Base-by-base conservation (phyloP, 1,139 yeast species). In the Nadsonia commutata region DNA sequence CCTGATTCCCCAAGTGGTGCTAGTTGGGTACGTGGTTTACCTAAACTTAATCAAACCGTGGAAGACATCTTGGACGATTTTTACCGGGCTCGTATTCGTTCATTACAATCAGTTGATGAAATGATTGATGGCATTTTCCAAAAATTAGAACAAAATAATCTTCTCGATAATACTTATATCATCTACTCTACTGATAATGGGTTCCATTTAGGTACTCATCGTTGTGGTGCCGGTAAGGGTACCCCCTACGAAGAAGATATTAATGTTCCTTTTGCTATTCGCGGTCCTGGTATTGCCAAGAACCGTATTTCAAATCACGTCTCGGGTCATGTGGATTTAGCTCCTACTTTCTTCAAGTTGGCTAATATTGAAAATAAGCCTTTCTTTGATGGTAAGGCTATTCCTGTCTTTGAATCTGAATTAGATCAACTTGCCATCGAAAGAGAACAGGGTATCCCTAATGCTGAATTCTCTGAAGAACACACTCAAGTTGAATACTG, bases 101-200 rank as follows among this genome's bases (percentile, higher is more conserved):
- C 45, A 7, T 39, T 43, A 17, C 43, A 40, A 40, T 38, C 43
- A 11, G 45, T 43, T 13, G 43, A 43, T 20, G 45, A 43, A 36
- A 36, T 43, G 2, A 31, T 43, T 16, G 43, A 33, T 20, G 43
- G 37, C 19, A 37, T 43, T 9, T 31, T 40, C 16, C 22, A 18
- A 21, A 20, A 27, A 18, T 43, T 43, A 16, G 40, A 31, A 16
- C 39, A 33, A 5, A 23, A 37, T 18, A 40, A 43, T 13, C 21
- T 36, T 17, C 37, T 43, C 9, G 45, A 43, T 18, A 40, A 43
- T 18, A 43, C 43, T 6, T 43, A 43, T 31, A 40, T 43, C 37
- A 40, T 43, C 31, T 43, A 43, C 37, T 23, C 45, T 16, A 18
- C 45, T 23, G 45, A 43, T 20, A 43, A 43, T 36, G 45, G 45